Percentiles rank a stretch among this genome's conserved stretches.
Evolutionary conservation across 768 basidiomycete genomes (phyloP).

Genomic region (Mycena haematopus): DNA sequence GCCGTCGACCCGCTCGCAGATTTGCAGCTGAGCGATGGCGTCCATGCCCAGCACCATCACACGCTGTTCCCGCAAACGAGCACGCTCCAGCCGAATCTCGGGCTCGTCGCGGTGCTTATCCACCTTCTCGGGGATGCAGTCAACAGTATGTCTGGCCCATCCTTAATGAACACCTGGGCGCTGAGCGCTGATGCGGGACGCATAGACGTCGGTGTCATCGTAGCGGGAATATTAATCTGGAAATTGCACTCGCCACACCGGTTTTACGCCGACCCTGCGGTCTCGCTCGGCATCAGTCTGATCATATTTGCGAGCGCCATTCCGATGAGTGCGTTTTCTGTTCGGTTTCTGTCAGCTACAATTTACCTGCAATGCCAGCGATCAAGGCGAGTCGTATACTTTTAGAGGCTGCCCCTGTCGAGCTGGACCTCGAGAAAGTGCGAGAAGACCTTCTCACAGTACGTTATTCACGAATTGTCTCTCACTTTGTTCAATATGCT

Average conservation of each 20-base stretch:
- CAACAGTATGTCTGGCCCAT: slow-evolving; percentile 48
- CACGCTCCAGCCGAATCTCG: slow-evolving; percentile 48
- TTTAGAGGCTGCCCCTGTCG: slow-evolving; percentile 57
- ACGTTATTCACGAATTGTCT: slow-evolving; percentile 24
- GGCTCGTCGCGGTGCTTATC: slow-evolving; percentile 53
- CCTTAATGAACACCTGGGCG: background rate
- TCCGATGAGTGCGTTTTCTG: slow-evolving; percentile 51
- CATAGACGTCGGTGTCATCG: slow-evolving; percentile 61
- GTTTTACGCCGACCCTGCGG: slow-evolving; percentile 62
- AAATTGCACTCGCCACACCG: slow-evolving; percentile 49
- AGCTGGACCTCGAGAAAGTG: slow-evolving; percentile 56
- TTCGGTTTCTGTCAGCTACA: background rate
- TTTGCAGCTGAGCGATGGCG: slow-evolving; percentile 17
- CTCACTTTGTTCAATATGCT: background rate
- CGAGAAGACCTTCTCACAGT: slow-evolving; percentile 55
- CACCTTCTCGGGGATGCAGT: slow-evolving; percentile 61
- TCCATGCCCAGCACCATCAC: slow-evolving; percentile 55
- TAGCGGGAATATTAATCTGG: slow-evolving; percentile 58
- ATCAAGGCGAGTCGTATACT: slow-evolving; percentile 56
- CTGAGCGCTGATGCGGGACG: background rate
- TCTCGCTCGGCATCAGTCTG: slow-evolving; percentile 54
- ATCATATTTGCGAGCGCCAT: slow-evolving; percentile 61
- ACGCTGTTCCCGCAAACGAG: slow-evolving; percentile 44
- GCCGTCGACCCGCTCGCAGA: slow-evolving; percentile 22
- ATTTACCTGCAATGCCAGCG: slow-evolving; percentile 36